Evolutionary conservation across 2,329 filamentous ascomycete genomes (phyloP), one percentile per base, ranked within the genome.

Genomic region (Sporothrix euskadiensis): DNA sequence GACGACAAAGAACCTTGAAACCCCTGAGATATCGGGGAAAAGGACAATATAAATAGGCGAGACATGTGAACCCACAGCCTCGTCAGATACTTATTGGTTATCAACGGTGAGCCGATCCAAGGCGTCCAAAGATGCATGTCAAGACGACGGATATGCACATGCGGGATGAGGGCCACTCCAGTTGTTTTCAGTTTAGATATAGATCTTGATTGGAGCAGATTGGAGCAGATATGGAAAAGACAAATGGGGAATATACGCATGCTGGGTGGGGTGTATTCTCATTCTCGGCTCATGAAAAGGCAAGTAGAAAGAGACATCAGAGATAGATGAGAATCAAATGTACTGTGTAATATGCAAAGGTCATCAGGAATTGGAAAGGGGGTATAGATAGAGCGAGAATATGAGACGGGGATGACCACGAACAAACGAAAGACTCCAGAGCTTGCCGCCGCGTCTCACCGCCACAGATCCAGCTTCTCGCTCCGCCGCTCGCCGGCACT

Each of bases 391-490:
- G 19, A 1, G 52, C 44, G 26, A 3, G 10, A 26, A 12, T 57
- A 16, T n/a, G 30, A 7, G 44, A 63, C 19, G 16, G 41, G 30
- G 22, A 2, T 16, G 14, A 54, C 39, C 65, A 4, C 47, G n/a
- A 59, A 70, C 30, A 32, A 35, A 35, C 35, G 47, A 57, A 57
- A 32, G 35, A 26, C n/a, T 22, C 39, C 59, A 57, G 22, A 41
- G 52, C 30, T 32, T n/a, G 30, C 26, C 26, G 26, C 7, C 9
- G 5, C 19, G 61, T 1, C 6, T 81, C 76, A 84, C 72, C 83
- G 80, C 84, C 84, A 85, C 10, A 85, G 78, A 74, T 85, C 83
- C 72, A 80, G 79, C 68, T 80, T 80, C 41, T 82, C 81, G 71
- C 76, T 78, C 73, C 79, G 80, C 75, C 80, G 81, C 59, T 80